These are phyloP conservation scores for Cercophora sp. DNA, from an alignment of 495 filamentous ascomycete genomes.

Conservation along the genomic window DNA sequence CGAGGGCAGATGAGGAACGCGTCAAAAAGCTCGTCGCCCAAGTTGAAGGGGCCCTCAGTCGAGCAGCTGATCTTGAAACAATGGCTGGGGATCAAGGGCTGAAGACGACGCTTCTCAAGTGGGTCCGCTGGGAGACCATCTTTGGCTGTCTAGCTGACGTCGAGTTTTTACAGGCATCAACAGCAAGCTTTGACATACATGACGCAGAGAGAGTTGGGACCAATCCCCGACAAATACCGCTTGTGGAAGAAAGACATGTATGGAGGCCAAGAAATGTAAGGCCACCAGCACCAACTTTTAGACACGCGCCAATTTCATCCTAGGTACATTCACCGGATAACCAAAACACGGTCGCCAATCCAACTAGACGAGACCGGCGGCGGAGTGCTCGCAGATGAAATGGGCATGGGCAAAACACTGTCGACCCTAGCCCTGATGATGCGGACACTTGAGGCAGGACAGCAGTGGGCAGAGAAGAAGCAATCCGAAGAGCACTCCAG, in stretches of 20 bases:
- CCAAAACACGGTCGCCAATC: constrained; percentile 15
- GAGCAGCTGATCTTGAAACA: constrained; percentile 14
- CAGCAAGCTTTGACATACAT: constrained; percentile 32
- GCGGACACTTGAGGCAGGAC: constrained; percentile 20
- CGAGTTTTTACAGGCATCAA: constrained; percentile 29
- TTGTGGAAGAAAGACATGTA: constrained; percentile 21
- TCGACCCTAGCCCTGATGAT: constrained; percentile 34
- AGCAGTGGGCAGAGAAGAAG: constrained; percentile 42
- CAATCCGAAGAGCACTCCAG: not conserved
- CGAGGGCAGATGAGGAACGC: constrained; percentile 12
- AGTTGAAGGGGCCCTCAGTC: constrained; percentile 19
- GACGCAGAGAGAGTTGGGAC: constrained; percentile 28
- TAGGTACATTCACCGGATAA: constrained; percentile 31
- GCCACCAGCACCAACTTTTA: too few species aligned
- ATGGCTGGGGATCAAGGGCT: constrained; percentile 20
- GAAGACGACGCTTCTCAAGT: constrained; percentile 22
- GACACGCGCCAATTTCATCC: not conserved
- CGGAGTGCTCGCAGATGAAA: constrained; percentile 42
- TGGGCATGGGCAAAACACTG: constrained; percentile 48
- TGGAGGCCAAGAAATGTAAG: constrained; percentile 21
- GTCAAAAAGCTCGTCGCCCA: constrained; percentile 20
- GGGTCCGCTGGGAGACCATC: not conserved
- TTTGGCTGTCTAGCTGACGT: not conserved
- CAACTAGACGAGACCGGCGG: constrained; percentile 27
- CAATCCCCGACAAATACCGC: constrained; percentile 22